phyloP scores from a whole-genome alignment of 768 basidiomycete genomes.

The Suillus subaureus region DNA sequence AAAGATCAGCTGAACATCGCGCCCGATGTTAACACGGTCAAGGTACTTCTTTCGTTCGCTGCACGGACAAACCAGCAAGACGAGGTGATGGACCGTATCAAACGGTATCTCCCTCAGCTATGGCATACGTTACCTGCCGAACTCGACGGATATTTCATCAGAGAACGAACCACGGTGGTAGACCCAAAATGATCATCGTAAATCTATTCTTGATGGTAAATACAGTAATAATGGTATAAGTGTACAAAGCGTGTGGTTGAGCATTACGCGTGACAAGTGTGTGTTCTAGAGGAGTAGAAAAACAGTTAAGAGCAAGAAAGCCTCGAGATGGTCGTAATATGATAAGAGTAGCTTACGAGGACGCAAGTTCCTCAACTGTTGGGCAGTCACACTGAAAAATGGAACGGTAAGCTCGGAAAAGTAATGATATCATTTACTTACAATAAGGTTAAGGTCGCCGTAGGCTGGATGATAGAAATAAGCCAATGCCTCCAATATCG shows the following conservation, averaged over 20 bases:
- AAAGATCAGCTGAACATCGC: constrained; percentile 41
- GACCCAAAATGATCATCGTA: constrained; percentile 16
- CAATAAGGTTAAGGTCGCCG: constrained; percentile 89
- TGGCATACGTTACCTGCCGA: constrained; percentile 32
- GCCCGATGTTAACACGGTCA: constrained; percentile 52
- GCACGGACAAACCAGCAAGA: constrained; percentile 42
- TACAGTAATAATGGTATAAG: constrained; percentile 33
- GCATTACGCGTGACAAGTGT: constrained; percentile 44
- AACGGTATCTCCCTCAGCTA: constrained; percentile 40
- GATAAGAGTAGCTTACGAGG: constrained; percentile 19
- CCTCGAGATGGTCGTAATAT: constrained; percentile 23
- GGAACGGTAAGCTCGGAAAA: constrained; percentile 7
- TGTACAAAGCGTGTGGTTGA: constrained; percentile 64
- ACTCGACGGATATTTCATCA: constrained; percentile 22
- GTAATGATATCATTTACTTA: constrained; percentile 42
- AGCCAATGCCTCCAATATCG: neutral
- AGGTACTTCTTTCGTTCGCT: constrained; percentile 59
- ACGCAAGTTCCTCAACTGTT: constrained; percentile 76
- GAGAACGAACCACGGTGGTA: constrained; percentile 9
- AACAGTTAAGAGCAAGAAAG: constrained; percentile 14
- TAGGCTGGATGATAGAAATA: constrained; percentile 55
- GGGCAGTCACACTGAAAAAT: constrained; percentile 76
- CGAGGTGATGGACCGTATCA: constrained; percentile 49
- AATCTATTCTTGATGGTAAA: constrained; percentile 19
- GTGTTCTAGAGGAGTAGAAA: constrained; percentile 55